Base-by-base conservation (phyloP, 805 yeast species). In the Isabelozyma rhagii region DNA sequence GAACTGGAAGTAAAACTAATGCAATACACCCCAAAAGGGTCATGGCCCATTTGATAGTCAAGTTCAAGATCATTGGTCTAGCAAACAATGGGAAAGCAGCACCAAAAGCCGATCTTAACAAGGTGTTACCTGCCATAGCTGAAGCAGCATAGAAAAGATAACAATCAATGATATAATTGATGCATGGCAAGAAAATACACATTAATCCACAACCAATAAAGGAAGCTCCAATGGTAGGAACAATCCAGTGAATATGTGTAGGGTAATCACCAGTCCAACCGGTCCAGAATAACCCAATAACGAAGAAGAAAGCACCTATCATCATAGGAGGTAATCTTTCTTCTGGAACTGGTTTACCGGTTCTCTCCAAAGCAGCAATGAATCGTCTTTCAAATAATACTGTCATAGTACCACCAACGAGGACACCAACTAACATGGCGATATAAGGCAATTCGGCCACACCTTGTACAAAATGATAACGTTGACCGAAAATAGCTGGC, bases 251-350 rank as follows among this genome's bases (percentile, higher is more conserved):
- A 39, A 89, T 81, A n/a, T 68, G 67, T 36, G 84, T 67, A 45
- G 80, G 84, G 67, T 84, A 91, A 54, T 81, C 79, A 62, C 96
- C 97, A 8, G 93, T 74, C 97, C 97, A 91, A 50, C 88, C 81
- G 65, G 91, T 76, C 96, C 96, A 87, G 60, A 90, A 76, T 53
- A 90, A 72, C 47, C 97, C 97, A 47, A 82, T 73, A 28, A 96
- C 86, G 72, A 91, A 89, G 8, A 78, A 62, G 47, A 88, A 55
- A 21, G 85, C 83, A 31, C 96, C 92, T 41, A 78, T 67, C 68
- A 89, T 79, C 86, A 90, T 81, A 28, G 92, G 83, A 14, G 84
- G 82, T 50, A 91, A 73, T 67, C 97, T 82, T 36, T 84, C 86
- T 67, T 91, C 97, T 0, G 97, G 96, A 15, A 84, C 79, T 0